These are phyloP conservation scores for Stellera chamaejasme DNA, from an alignment of 345 rosid genomes.

Conservation along the genomic window DNA sequence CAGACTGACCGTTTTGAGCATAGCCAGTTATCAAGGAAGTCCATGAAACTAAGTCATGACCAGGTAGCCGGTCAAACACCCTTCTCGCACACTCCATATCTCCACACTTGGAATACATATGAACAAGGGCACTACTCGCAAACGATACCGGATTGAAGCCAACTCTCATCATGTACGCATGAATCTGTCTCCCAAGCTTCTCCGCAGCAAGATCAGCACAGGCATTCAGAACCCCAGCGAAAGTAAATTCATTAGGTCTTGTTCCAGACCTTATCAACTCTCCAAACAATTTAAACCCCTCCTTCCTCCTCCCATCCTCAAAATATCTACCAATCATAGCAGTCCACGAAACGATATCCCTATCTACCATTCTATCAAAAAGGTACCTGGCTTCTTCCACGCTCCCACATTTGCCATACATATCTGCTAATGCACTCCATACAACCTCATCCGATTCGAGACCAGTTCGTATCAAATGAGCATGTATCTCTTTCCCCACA, in stretches of 20 bases:
- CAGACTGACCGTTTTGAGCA: slow-evolving; percentile 76
- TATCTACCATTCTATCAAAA: slow-evolving; percentile 51
- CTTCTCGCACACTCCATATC: slow-evolving; percentile 54
- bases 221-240: slow-evolving; percentile 69
- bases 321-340: slow-evolving; percentile 78
- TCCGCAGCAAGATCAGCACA: slow-evolving; percentile 58
- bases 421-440: slow-evolving; percentile 80
- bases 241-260: slow-evolving; percentile 73
- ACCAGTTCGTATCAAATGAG: slow-evolving; percentile 49
- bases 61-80: slow-evolving; percentile 41
- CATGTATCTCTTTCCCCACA: slow-evolving; percentile 76
- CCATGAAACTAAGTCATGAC: slow-evolving; percentile 69
- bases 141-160: slow-evolving; percentile 58
- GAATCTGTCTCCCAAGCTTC: slow-evolving; percentile 72
- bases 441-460: slow-evolving; percentile 82
- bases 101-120: slow-evolving; percentile 85
- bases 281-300: slow-evolving; percentile 58
- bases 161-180: slow-evolving; percentile 62
- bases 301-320: slow-evolving; percentile 46
- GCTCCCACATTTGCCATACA: slow-evolving; percentile 90
- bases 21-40: slow-evolving; percentile 71
- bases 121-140: slow-evolving; percentile 75
- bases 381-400: slow-evolving; percentile 60
- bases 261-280: slow-evolving; percentile 43
- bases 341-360: slow-evolving; percentile 86